Conservation (phyloP, 306 rosid genomes). For the Prunus salicina region DNA sequence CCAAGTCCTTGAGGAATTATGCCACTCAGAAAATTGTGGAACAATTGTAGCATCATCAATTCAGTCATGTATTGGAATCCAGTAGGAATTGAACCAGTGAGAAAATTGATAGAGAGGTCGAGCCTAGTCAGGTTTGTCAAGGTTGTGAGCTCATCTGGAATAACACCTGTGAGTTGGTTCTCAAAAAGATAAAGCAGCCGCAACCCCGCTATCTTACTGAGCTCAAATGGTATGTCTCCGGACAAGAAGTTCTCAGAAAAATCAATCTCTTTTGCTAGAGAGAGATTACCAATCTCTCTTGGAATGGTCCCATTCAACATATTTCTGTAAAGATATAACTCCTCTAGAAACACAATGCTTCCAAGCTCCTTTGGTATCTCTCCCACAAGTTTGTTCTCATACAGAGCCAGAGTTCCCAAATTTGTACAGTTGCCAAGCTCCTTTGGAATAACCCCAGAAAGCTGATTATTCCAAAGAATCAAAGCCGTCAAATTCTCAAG, state of each 20-base stretch:
- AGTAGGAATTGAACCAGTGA: slow-evolving; percentile 63
- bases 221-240: slow-evolving; percentile 66
- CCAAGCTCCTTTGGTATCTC: slow-evolving; percentile 66
- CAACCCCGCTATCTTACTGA: slow-evolving; percentile 53
- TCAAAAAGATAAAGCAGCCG: slow-evolving; percentile 63
- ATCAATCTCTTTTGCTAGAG: slow-evolving; percentile 54
- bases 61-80: slow-evolving; percentile 55
- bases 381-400: slow-evolving; percentile 61
- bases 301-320: slow-evolving; percentile 74
- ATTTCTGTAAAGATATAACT: slow-evolving; percentile 64
- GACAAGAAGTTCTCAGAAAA: slow-evolving; percentile 62
- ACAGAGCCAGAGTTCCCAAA: slow-evolving; percentile 58
- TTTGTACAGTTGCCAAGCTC: slow-evolving; percentile 68
- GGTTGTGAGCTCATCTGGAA: slow-evolving; percentile 57
- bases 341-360: slow-evolving; percentile 40
- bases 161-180: slow-evolving; percentile 66
- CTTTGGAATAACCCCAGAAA: slow-evolving; percentile 63
- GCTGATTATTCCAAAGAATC: slow-evolving; percentile 48
- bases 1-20: slow-evolving; percentile 68
- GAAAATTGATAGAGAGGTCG: slow-evolving; percentile 72
- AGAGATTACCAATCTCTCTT: slow-evolving; percentile 76
- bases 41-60: slow-evolving; percentile 68
- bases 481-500: slow-evolving; percentile 47
- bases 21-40: slow-evolving; percentile 56
- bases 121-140: slow-evolving; percentile 56